Conservation (phyloP, 2,329 filamentous ascomycete species). For the Colletotrichum tropicale region DNA sequence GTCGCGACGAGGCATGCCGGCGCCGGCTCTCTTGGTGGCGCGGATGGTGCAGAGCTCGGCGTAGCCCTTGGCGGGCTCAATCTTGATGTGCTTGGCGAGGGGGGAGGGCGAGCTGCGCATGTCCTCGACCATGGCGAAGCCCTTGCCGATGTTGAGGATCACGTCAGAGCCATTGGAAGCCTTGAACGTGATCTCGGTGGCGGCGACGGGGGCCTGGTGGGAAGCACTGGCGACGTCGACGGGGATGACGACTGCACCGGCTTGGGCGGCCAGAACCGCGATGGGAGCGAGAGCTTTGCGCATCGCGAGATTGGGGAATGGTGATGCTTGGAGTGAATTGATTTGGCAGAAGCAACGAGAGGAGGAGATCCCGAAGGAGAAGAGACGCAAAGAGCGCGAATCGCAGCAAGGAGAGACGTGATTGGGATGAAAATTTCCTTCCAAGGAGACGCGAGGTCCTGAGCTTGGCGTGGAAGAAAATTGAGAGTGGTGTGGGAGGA, state of each 20-base stretch:
- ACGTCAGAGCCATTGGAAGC: slow-evolving; percentile 1
- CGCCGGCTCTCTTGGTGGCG: background rate
- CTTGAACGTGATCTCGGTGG: background rate
- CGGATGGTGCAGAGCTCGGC: slow-evolving; percentile 2
- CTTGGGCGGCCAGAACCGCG: background rate
- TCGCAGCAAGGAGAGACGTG: background rate
- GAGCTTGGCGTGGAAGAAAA: background rate
- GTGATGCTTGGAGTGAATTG: background rate
- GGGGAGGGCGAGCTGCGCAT: background rate
- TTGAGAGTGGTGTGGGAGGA: background rate
- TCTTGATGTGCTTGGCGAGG: background rate
- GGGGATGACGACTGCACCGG: background rate
- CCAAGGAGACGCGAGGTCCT: background rate
- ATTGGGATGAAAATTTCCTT: background rate
- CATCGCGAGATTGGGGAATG: background rate
- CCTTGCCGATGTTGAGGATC: background rate
- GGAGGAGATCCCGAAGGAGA: background rate
- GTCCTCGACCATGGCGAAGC: background rate
- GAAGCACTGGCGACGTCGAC: background rate
- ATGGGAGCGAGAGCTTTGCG: background rate
- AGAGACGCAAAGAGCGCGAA: background rate
- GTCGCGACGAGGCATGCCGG: background rate
- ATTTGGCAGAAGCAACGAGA: background rate
- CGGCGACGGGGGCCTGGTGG: background rate
- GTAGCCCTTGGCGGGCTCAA: background rate